phyloP scores from a whole-genome alignment of 2,329 filamentous ascomycete species.

The Scleromitrula shiraiana region DNA sequence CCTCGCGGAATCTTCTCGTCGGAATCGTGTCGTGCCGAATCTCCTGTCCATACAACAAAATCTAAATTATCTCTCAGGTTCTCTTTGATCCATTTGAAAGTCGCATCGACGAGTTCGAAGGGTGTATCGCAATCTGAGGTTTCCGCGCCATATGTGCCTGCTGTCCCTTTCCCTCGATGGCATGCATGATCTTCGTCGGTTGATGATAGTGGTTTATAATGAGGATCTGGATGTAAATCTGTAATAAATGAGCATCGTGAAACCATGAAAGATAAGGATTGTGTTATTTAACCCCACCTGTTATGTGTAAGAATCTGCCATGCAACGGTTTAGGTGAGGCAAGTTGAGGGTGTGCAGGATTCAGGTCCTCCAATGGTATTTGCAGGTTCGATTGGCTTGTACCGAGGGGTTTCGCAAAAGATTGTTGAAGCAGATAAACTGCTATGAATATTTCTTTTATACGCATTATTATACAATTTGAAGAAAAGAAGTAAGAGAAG shows the following conservation, averaged over 20 bases:
- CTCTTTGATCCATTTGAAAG: slow-evolving; percentile 77
- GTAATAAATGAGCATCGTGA: slow-evolving; percentile 20
- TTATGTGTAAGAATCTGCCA: slow-evolving; percentile 81
- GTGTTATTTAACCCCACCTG: slow-evolving; percentile 50
- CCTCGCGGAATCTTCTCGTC: slow-evolving; percentile 74
- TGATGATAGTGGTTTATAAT: slow-evolving; percentile 73
- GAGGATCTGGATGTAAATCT: slow-evolving; percentile 90
- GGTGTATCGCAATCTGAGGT: slow-evolving; percentile 86
- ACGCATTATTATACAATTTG: slow-evolving; percentile 17
- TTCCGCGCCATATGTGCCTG: slow-evolving; percentile 77
- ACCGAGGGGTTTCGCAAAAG: slow-evolving; percentile 20
- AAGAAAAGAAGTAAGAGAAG: background rate
- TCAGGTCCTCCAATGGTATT: slow-evolving; percentile 24
- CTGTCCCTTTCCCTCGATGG: slow-evolving; percentile 67
- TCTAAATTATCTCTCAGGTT: slow-evolving; percentile 74
- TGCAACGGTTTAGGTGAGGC: slow-evolving; percentile 39
- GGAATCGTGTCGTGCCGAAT: slow-evolving; percentile 75
- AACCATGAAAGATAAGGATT: background rate
- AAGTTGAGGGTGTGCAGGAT: slow-evolving; percentile 14
- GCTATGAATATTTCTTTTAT: slow-evolving; percentile 16
- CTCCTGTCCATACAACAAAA: slow-evolving; percentile 89
- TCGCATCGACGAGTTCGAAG: slow-evolving; percentile 71
- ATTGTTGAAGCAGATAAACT: slow-evolving; percentile 19
- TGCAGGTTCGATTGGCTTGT: slow-evolving; percentile 18
- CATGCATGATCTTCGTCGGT: slow-evolving; percentile 63